These are phyloP conservation scores for Trichosporon coremiiforme DNA, from an alignment of 1,284 basidiomycete species.

Conservation along the genomic window DNA sequence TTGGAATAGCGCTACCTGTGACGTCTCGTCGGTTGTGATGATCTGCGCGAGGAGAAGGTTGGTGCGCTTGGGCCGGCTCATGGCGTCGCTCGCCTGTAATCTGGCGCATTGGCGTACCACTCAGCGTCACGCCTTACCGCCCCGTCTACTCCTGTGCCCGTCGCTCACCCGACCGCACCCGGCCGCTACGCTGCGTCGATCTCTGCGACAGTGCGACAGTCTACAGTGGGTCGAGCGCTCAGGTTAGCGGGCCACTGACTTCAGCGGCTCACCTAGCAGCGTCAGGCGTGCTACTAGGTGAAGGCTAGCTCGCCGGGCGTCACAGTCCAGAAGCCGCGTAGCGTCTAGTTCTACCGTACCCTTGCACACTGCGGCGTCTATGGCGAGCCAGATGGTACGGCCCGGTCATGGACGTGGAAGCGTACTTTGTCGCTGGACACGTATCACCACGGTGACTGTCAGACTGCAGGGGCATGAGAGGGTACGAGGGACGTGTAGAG, in stretches of 20 bases:
- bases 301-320: neutral
- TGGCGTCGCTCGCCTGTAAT: neutral
- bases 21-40: neutral
- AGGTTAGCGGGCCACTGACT: neutral
- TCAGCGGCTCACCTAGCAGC: neutral
- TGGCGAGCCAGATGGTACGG: no score
- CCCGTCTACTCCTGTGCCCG: neutral
- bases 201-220: neutral
- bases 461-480: no score
- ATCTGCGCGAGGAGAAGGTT: no score
- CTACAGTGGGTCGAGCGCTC: neutral
- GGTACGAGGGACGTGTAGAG: neutral
- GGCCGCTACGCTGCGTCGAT: neutral
- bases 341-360: neutral
- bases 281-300: neutral
- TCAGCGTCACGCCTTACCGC: neutral
- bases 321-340: neutral
- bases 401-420: no score
- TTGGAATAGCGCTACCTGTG: neutral
- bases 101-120: neutral
- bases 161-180: neutral
- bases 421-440: no score
- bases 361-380: neutral
- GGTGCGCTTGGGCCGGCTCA: conserved; percentile 10
- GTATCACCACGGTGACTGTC: no score